These are phyloP conservation scores for sunflower (Helianthus annuus) DNA, from an alignment of 129 eudicot genomes.

Conservation along the genomic window HanXRQr2.0-SUNRISE NC_035445.2:29049157-29049656, in stretches of 20 bases:
- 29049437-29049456: background rate
- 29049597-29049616: constrained; percentile 58
- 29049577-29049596: constrained; percentile 51
- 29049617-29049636: constrained; percentile 63
- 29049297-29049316: too few relatives aligned
- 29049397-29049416: constrained; percentile 1
- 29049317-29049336: too few relatives aligned
- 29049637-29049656: constrained; percentile 73
- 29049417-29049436: background rate
- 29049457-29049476: background rate
- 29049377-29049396: background rate
- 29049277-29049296: too few relatives aligned
- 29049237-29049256: too few relatives aligned
- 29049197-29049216: too few relatives aligned
- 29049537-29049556: constrained; percentile 10
- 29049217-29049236: too few relatives aligned
- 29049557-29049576: constrained; percentile 69
- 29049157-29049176: too few relatives aligned
- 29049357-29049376: too few relatives aligned
- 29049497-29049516: background rate
- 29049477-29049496: background rate
- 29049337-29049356: too few relatives aligned
- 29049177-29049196: too few relatives aligned
- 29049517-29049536: constrained; percentile 1
- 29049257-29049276: too few relatives aligned